Evolutionary conservation across 176 grass and related monocot genomes (phyloP).

Genomic region (Triticum turgidum): DNA sequence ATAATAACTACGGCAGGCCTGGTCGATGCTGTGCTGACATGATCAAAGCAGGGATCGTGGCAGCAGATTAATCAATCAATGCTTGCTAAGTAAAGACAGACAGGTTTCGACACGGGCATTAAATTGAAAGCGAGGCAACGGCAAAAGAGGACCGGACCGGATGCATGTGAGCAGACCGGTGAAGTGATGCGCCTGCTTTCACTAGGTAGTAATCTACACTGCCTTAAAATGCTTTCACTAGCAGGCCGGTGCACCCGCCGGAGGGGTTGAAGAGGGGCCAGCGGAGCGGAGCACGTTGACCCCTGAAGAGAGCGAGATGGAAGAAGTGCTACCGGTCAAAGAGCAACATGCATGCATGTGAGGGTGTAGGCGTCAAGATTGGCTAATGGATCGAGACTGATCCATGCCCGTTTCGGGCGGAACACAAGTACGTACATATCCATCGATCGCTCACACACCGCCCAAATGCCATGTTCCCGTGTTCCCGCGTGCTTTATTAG

Average conservation of each 20-base stretch:
- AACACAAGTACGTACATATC: not conserved
- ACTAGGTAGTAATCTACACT: too few species aligned
- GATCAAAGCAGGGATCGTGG: not conserved
- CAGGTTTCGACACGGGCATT: constrained; percentile 33
- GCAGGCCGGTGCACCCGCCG: too few species aligned
- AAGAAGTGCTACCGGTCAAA: not conserved
- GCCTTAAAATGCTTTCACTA: too few species aligned
- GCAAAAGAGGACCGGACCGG: not conserved
- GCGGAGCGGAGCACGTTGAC: too few species aligned
- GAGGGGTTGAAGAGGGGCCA: too few species aligned
- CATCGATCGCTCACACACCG: not conserved
- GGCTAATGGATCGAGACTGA: not conserved
- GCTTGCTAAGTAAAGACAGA: constrained; percentile 17
- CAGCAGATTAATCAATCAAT: not conserved
- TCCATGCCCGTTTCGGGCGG: not conserved
- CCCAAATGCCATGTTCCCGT: not conserved
- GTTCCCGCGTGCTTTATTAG: not conserved
- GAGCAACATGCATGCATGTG: not conserved
- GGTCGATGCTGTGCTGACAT: constrained; percentile 20
- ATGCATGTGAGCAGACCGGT: too few species aligned
- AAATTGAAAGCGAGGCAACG: not conserved
- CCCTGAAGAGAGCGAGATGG: not conserved
- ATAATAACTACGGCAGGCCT: not conserved
- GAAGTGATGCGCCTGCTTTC: too few species aligned
- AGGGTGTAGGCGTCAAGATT: not conserved